phyloP scores from a whole-genome alignment of 2,329 filamentous ascomycete species.

The Fusarium virguliforme region DNA sequence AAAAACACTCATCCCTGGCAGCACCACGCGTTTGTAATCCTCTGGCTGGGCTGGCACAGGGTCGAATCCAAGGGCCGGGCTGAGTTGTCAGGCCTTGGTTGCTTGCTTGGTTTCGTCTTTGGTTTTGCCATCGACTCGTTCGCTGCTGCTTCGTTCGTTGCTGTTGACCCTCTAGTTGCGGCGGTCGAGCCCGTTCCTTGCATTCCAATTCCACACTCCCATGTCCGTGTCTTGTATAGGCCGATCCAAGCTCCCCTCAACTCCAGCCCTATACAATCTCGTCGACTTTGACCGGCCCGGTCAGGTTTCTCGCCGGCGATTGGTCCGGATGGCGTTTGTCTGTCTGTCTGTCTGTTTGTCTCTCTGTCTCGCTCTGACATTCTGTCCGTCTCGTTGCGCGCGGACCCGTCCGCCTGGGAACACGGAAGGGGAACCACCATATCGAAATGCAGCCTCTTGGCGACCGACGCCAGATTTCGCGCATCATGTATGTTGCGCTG shows the following conservation, averaged over 20 bases:
- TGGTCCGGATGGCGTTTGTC: slow-evolving; percentile 41
- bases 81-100: slow-evolving; percentile 14
- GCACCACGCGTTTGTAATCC: slow-evolving; percentile 12
- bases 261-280: slow-evolving; percentile 20
- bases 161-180: neutral
- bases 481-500: slow-evolving; percentile 39
- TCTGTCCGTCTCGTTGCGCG: slow-evolving; percentile 19
- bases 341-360: slow-evolving; percentile 25
- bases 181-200: slow-evolving; percentile 25
- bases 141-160: neutral
- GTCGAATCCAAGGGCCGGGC: slow-evolving; percentile 6
- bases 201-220: slow-evolving; percentile 29
- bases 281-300: slow-evolving; percentile 43
- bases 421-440: slow-evolving; percentile 34
- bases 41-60: slow-evolving; percentile 11
- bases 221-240: neutral
- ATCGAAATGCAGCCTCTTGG: slow-evolving; percentile 24
- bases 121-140: neutral
- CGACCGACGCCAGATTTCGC: slow-evolving; percentile 40
- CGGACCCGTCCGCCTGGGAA: slow-evolving; percentile 44
- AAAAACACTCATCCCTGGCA: slow-evolving; percentile 9
- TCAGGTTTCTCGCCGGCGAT: slow-evolving; percentile 32
- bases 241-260: neutral
- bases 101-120: neutral
- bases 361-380: neutral